A percentile compares a stretch with the other conserved stretches of the same genome.
These are phyloP conservation scores for Lactarius sp. DNA, from an alignment of 768 basidiomycete genomes.

Conservation along the genomic window DNA sequence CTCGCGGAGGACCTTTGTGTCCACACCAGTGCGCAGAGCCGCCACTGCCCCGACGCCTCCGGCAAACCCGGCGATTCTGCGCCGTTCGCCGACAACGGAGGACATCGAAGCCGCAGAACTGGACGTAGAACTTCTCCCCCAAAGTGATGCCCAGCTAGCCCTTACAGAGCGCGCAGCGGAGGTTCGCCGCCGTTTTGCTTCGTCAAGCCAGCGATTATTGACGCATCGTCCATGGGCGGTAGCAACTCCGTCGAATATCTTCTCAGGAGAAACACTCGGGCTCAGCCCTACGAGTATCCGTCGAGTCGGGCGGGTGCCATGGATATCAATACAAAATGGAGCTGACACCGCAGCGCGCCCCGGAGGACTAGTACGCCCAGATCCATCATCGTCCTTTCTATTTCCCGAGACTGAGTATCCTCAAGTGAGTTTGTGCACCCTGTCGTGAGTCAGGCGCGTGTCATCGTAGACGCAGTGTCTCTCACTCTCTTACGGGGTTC, in stretches of 20 bases:
- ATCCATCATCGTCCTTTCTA: not conserved
- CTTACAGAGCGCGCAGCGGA: constrained; percentile 76
- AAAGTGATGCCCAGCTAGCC: constrained; percentile 48
- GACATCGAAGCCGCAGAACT: constrained; percentile 58
- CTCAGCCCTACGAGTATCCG: constrained; percentile 72
- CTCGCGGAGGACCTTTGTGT: constrained; percentile 5
- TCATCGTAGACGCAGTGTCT: constrained; percentile 84
- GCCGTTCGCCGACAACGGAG: constrained; percentile 32
- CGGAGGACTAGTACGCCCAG: constrained; percentile 79
- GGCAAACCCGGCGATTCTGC: constrained; percentile 34
- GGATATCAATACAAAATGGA: constrained; percentile 96
- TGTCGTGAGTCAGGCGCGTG: constrained; percentile 60
- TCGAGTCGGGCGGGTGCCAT: constrained; percentile 95
- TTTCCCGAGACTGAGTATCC: not conserved
- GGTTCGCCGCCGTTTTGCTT: constrained; percentile 37
- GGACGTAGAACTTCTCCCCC: constrained; percentile 54
- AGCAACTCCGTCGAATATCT: constrained; percentile 79
- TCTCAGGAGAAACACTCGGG: constrained; percentile 54
- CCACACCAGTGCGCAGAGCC: constrained; percentile 6
- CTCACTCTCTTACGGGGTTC: constrained; percentile 82
- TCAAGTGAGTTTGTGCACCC: constrained; percentile 69
- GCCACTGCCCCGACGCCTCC: constrained; percentile 10
- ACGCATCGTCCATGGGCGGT: constrained; percentile 2
- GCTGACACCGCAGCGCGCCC: constrained; percentile 53
- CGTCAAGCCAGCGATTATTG: not conserved